phyloP scores from a whole-genome alignment of 208 protist species.

The Crithidia acanthocephali region DNA sequence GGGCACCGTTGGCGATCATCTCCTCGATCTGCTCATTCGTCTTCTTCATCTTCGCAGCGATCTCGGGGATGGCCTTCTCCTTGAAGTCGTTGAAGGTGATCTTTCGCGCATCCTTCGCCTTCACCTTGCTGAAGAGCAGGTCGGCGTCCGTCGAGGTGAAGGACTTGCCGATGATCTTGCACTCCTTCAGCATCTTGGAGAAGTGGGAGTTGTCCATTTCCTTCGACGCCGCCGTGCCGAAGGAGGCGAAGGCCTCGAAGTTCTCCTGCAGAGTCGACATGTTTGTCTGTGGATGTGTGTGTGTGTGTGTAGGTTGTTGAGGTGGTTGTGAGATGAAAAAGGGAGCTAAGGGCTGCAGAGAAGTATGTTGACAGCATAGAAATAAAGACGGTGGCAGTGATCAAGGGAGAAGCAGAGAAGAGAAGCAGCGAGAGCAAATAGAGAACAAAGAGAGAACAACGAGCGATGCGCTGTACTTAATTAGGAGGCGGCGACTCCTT shows the following conservation, averaged over 20 bases:
- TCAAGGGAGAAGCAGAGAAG: too few relatives aligned
- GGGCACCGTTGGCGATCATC: conserved; percentile 53
- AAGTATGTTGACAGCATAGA: too few relatives aligned
- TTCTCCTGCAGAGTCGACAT: conserved; percentile 54
- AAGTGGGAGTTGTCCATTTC: conserved; percentile 94
- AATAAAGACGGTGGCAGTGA: too few relatives aligned
- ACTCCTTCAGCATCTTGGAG: conserved; percentile 93
- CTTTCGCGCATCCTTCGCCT: conserved; percentile 89
- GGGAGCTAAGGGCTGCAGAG: not conserved
- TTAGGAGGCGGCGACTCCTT: too few relatives aligned
- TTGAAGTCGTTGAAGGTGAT: conserved; percentile 80
- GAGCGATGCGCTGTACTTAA: too few relatives aligned
- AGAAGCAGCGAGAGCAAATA: too few relatives aligned
- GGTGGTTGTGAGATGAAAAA: not conserved
- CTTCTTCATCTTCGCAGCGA: conserved; percentile 89
- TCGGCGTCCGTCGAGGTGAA: conserved; percentile 92
- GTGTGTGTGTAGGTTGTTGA: not conserved
- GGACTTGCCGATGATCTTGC: conserved; percentile 88
- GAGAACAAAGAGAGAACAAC: too few relatives aligned
- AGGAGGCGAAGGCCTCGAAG: conserved; percentile 90
- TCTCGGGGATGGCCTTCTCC: conserved; percentile 78
- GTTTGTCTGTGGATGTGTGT: not conserved
- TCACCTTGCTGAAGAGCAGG: conserved; percentile 92
- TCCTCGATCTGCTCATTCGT: conserved; percentile 60
- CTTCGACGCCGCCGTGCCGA: conserved; percentile 80